A percentile compares a stretch with the other conserved stretches of the same genome.
Conservation (phyloP, 495 filamentous ascomycete genomes). For the Recurvomyces mirabilis region DNA sequence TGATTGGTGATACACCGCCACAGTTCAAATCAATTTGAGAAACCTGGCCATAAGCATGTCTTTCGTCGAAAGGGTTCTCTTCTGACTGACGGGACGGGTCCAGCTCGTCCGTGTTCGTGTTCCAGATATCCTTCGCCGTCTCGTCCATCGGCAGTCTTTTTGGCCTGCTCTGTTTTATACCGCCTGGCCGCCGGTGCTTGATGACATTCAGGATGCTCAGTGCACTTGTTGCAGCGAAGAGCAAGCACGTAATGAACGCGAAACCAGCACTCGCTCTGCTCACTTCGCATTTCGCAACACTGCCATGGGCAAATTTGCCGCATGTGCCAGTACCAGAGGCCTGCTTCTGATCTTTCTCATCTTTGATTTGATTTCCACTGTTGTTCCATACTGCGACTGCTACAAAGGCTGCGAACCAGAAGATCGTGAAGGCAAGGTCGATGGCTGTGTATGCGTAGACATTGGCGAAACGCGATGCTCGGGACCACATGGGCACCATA, state of each 20-base stretch:
- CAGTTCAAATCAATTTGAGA: background rate
- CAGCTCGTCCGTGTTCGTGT: constrained; percentile 25
- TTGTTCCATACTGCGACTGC: constrained; percentile 61
- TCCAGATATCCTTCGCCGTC: constrained; percentile 25
- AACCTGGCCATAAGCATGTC: constrained; percentile 2
- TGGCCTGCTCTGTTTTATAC: constrained; percentile 49
- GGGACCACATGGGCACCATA: constrained; percentile 74
- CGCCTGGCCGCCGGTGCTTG: constrained; percentile 67
- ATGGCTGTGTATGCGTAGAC: constrained; percentile 69
- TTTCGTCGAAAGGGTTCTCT: constrained; percentile 4
- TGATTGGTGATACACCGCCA: too few relatives aligned
- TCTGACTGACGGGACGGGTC: constrained; percentile 7
- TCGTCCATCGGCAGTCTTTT: constrained; percentile 2
- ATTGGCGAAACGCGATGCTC: constrained; percentile 66
- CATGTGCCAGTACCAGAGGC: constrained; percentile 40
- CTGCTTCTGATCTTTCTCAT: constrained; percentile 20
- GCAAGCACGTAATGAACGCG: constrained; percentile 67
- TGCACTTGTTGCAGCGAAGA: constrained; percentile 59
- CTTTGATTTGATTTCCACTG: too few relatives aligned
- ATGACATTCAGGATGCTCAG: constrained; percentile 68
- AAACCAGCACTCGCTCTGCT: constrained; percentile 71
- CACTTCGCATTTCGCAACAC: constrained; percentile 49
- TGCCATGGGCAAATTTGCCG: constrained; percentile 45
- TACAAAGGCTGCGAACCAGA: constrained; percentile 80
- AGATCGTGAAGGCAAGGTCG: constrained; percentile 59